Percentiles rank a stretch among this genome's conserved stretches.
These are phyloP conservation scores for Pogostemon cablin DNA, from an alignment of 257 asterid genomes.

Conservation along the genomic window DNA sequence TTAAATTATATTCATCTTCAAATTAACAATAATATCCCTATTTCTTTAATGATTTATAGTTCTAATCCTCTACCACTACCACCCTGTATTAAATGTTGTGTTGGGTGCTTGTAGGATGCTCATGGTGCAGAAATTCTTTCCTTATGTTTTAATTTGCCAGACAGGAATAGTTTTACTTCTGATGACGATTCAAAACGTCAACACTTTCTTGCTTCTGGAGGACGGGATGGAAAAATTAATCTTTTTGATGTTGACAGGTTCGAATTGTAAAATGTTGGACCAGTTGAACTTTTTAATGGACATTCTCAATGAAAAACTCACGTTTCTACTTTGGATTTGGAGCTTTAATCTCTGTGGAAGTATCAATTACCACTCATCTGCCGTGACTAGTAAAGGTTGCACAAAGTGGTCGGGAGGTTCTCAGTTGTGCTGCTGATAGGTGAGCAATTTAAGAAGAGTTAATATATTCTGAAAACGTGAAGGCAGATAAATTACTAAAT, in stretches of 20 bases:
- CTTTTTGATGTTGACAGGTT: constrained; percentile 65
- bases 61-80: constrained; percentile 15
- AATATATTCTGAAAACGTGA: constrained; percentile 1
- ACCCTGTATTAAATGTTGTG: neutral
- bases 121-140: constrained; percentile 68
- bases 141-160: constrained; percentile 51
- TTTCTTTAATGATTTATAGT: neutral
- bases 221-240: constrained; percentile 61
- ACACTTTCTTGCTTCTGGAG: constrained; percentile 63
- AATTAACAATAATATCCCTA: constrained; percentile 13
- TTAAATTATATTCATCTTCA: constrained; percentile 28
- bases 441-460: constrained; percentile 39
- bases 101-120: constrained; percentile 55
- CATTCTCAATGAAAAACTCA: constrained; percentile 21
- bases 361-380: constrained; percentile 55
- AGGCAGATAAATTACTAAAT: constrained; percentile 6
- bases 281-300: constrained; percentile 26
- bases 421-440: constrained; percentile 64
- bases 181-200: constrained; percentile 39
- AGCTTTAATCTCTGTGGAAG: constrained; percentile 57
- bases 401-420: constrained; percentile 52
- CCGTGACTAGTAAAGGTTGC: constrained; percentile 55
- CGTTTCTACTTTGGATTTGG: constrained; percentile 41
- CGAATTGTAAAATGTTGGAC: constrained; percentile 19
- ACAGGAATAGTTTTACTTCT: constrained; percentile 33